Percentiles rank a stretch among this genome's conserved stretches.
phyloP scores from a whole-genome alignment of 164 flowering plant species.

The Macadamia integrifolia region DNA sequence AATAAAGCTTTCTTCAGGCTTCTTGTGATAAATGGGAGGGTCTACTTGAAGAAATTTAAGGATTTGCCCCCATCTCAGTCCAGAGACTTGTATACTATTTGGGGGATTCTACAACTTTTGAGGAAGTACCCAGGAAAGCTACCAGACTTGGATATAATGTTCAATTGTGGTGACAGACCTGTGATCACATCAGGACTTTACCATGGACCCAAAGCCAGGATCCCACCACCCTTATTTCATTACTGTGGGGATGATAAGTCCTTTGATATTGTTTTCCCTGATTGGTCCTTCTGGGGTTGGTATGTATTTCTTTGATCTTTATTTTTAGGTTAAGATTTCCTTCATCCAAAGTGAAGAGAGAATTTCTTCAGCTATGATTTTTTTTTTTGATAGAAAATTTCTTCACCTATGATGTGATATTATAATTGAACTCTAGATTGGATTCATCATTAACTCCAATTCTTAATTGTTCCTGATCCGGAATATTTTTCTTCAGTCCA shows the following conservation, averaged over 20 bases:
- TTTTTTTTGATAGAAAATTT: too few relatives aligned
- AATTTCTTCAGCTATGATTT: too few relatives aligned
- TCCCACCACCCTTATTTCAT: conserved; percentile 39
- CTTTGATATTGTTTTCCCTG: conserved; percentile 43
- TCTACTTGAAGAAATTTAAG: conserved; percentile 19
- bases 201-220: conserved; percentile 8
- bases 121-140: conserved; percentile 32
- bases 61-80: conserved; percentile 20
- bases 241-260: conserved; percentile 28
- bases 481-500: too few relatives aligned
- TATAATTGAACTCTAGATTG: too few relatives aligned
- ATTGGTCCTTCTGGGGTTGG: conserved; percentile 86
- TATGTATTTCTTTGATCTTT: conserved; percentile 11
- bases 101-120: conserved; percentile 48
- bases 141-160: conserved; percentile 42
- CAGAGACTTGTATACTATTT: conserved; percentile 29
- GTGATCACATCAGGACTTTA: conserved; percentile 14
- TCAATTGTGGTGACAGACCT: conserved; percentile 34
- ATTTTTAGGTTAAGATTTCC: too few relatives aligned
- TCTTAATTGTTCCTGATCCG: too few relatives aligned
- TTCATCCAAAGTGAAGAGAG: too few relatives aligned
- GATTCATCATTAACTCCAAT: too few relatives aligned
- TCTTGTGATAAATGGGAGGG: conserved; percentile 43
- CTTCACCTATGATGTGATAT: too few relatives aligned
- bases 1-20: conserved; percentile 51